These are phyloP conservation scores for Biscutella auriculata DNA, from an alignment of 441 rosid species.

Conservation along the genomic window DNA sequence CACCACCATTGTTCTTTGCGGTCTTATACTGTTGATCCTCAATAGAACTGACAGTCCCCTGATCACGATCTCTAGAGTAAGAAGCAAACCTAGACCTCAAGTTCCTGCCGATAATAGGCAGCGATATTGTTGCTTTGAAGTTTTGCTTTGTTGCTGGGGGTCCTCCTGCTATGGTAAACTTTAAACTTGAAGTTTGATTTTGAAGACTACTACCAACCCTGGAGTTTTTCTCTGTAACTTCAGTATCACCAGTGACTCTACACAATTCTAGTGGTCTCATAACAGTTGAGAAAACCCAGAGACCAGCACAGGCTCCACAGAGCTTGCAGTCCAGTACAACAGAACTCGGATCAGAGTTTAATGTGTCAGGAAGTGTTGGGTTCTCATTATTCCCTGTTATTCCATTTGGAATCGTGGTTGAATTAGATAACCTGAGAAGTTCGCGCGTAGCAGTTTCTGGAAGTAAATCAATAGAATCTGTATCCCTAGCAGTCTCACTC, in stretches of 20 bases:
- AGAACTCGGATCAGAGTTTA: constrained; percentile 54
- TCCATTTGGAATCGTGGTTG: constrained; percentile 25
- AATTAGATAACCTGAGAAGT: constrained; percentile 28
- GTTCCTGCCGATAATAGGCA: constrained; percentile 68
- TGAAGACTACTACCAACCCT: constrained; percentile 21
- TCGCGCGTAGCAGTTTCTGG: constrained; percentile 27
- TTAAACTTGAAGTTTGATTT: constrained; percentile 32
- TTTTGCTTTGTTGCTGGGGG: constrained; percentile 77
- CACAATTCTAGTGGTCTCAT: constrained; percentile 60
- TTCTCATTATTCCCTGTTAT: constrained; percentile 19
- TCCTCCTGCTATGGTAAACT: constrained; percentile 89
- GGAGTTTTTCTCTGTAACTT: constrained; percentile 26
- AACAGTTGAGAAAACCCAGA: constrained; percentile 68
- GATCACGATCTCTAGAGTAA: constrained; percentile 42
- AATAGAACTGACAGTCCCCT: constrained; percentile 6
- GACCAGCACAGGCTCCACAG: constrained; percentile 90
- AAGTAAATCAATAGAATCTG: constrained; percentile 29
- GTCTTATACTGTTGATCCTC: constrained; percentile 27
- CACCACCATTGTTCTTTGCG: constrained; percentile 15
- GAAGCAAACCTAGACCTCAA: constrained; percentile 63
- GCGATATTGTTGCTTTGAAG: constrained; percentile 73
- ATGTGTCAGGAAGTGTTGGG: constrained; percentile 11
- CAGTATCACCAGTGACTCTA: constrained; percentile 57
- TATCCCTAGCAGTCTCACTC: constrained; percentile 25
- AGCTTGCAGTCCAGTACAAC: constrained; percentile 79